These are phyloP conservation scores for Yamadazyma philogaea DNA, from an alignment of 805 yeast species.

Conservation along the genomic window DNA sequence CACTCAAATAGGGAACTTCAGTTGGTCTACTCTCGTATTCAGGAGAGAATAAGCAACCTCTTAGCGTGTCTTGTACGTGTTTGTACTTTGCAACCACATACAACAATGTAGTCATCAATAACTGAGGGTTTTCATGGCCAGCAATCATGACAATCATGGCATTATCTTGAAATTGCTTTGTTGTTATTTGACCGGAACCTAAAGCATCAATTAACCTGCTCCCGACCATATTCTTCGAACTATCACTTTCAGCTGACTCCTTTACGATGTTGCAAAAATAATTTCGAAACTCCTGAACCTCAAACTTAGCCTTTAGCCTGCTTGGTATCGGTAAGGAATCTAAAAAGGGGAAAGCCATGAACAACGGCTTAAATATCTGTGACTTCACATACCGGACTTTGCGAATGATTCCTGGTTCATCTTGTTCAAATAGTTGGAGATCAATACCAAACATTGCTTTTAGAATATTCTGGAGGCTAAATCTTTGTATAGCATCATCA, in stretches of 20 bases:
- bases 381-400: conserved; percentile 44
- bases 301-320: conserved; percentile 41
- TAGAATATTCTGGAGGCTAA: conserved; percentile 48
- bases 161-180: conserved; percentile 52
- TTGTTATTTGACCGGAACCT: conserved; percentile 33
- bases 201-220: conserved; percentile 41
- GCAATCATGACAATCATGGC: conserved; percentile 55
- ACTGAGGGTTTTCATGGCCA: conserved; percentile 63
- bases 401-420: conserved; percentile 26
- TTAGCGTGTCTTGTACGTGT: conserved; percentile 27
- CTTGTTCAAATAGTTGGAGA: conserved; percentile 26
- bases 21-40: background rate
- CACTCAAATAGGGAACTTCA: conserved; percentile 22
- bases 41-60: conserved; percentile 17
- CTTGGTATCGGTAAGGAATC: conserved; percentile 50
- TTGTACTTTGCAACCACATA: conserved; percentile 46
- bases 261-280: conserved; percentile 35
- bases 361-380: conserved; percentile 55
- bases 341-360: conserved; percentile 52
- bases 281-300: conserved; percentile 40
- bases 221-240: conserved; percentile 28
- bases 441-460: conserved; percentile 50
- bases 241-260: conserved; percentile 10
- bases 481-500: conserved; percentile 38
- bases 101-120: conserved; percentile 46